These are phyloP conservation scores for Tuctoria greenei DNA, from an alignment of 176 grass and related monocot species.

Conservation along the genomic window DNA sequence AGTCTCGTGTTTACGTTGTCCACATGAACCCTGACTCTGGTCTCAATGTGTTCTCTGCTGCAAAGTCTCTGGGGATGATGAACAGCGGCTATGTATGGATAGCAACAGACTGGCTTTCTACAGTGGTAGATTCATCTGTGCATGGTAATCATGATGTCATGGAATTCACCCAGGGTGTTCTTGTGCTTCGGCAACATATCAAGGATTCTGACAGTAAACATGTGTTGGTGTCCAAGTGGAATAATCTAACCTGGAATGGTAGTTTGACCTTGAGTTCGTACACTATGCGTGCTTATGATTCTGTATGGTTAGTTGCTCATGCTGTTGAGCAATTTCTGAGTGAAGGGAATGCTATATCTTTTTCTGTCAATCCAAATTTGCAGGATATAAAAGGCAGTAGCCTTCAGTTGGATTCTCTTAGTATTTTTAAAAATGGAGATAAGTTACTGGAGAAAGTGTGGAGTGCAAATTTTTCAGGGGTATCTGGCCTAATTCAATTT, in stretches of 20 bases:
- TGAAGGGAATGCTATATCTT: constrained; percentile 56
- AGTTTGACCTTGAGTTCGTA: constrained; percentile 54
- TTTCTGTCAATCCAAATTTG: constrained; percentile 62
- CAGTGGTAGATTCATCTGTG: constrained; percentile 49
- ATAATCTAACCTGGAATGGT: constrained; percentile 37
- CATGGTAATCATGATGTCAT: constrained; percentile 41
- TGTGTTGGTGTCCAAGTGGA: constrained; percentile 55
- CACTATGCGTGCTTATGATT: constrained; percentile 72
- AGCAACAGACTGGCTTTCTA: constrained; percentile 87
- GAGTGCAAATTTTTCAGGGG: constrained; percentile 64
- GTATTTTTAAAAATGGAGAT: constrained; percentile 55
- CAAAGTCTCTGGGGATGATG: constrained; percentile 79
- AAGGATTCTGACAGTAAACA: constrained; percentile 47
- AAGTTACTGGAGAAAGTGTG: constrained; percentile 62
- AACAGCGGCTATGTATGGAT: constrained; percentile 83
- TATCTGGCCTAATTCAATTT: constrained; percentile 71
- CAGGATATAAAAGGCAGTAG: constrained; percentile 47
- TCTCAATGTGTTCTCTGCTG: constrained; percentile 58
- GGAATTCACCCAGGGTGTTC: constrained; percentile 64
- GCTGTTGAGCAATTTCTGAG: constrained; percentile 76
- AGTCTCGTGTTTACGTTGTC: constrained; percentile 74
- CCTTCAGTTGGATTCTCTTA: constrained; percentile 61
- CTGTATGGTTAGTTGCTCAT: constrained; percentile 82
- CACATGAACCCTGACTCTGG: constrained; percentile 90
- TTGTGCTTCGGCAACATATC: constrained; percentile 74